These are phyloP conservation scores for Fomitiporia mediterranea DNA, from an alignment of 1,284 basidiomycete species.

Conservation along the genomic window DNA sequence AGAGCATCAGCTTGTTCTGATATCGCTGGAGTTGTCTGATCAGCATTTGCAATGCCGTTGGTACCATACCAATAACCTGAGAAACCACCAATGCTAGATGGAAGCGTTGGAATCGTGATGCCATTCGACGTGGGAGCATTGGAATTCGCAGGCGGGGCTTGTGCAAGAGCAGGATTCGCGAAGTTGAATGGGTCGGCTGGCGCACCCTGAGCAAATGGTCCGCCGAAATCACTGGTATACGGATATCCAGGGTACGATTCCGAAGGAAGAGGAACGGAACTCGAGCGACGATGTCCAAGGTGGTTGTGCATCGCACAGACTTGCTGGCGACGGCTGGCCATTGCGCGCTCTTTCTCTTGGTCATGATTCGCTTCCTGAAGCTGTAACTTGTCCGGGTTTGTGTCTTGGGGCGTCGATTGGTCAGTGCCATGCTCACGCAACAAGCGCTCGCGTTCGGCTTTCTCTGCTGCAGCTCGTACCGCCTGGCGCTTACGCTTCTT, in stretches of 20 bases:
- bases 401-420: background rate
- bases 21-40: background rate
- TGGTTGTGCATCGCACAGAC: conserved; percentile 21
- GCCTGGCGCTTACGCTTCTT: conserved; percentile 24
- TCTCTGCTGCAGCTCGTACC: conserved; percentile 27
- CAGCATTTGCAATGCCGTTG: background rate
- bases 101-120: conserved; percentile 33
- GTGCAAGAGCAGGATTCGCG: conserved; percentile 17
- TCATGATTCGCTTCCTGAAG: background rate
- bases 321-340: conserved; percentile 48
- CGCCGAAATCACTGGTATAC: conserved; percentile 27
- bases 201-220: conserved; percentile 12
- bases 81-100: conserved; percentile 24
- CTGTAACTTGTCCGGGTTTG: background rate
- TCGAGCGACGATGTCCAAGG: conserved; percentile 49
- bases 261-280: conserved; percentile 60
- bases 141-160: background rate
- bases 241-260: conserved; percentile 17
- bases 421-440: background rate
- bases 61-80: conserved; percentile 1
- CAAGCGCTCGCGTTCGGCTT: conserved; percentile 12
- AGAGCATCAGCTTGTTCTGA: background rate
- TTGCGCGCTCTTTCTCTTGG: conserved; percentile 26
- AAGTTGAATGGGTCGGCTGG: conserved; percentile 19
- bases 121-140: conserved; percentile 1